Evolutionary conservation across 192 early-diverging fungal genomes (phyloP).

Genomic region (Oehlia diaphana): DNA sequence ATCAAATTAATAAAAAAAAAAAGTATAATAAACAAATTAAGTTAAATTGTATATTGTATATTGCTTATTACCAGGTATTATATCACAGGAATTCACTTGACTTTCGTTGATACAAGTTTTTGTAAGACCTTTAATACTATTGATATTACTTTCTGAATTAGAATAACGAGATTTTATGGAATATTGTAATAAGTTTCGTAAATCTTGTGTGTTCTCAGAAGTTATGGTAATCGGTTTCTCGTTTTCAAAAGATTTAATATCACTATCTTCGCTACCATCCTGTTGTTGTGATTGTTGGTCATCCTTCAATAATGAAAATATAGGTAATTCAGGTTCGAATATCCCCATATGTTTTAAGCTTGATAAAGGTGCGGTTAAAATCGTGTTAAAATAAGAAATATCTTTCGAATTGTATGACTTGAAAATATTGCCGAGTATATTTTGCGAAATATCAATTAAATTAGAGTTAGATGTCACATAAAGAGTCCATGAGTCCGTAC

Average conservation of each 20-base stretch:
- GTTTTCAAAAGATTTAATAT: background rate
- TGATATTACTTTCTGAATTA: slow-evolving; percentile 33
- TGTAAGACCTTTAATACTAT: slow-evolving; percentile 16
- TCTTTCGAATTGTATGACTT: background rate
- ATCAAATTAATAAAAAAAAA: no score
- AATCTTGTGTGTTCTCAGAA: background rate
- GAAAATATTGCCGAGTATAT: background rate
- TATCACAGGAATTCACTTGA: slow-evolving; percentile 49
- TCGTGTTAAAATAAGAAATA: background rate
- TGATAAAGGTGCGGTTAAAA: background rate
- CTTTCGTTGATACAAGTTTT: slow-evolving; percentile 29
- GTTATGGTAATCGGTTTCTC: background rate
- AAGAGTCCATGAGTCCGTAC: background rate
- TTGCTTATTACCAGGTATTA: slow-evolving; percentile 42
- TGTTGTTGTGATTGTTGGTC: background rate
- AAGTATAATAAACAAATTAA: no score
- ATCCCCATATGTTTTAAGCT: background rate
- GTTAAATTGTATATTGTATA: no score
- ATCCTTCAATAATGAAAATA: no score
- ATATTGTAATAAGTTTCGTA: slow-evolving; percentile 2
- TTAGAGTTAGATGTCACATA: background rate
- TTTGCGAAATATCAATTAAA: background rate
- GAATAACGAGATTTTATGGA: slow-evolving; percentile 37
- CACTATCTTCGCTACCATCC: background rate
- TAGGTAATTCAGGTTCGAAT: background rate